A percentile compares a stretch with the other conserved stretches of the same genome.
phyloP scores from a whole-genome alignment of 495 filamentous ascomycete genomes.

The Baudoinia panamericana region DNA sequence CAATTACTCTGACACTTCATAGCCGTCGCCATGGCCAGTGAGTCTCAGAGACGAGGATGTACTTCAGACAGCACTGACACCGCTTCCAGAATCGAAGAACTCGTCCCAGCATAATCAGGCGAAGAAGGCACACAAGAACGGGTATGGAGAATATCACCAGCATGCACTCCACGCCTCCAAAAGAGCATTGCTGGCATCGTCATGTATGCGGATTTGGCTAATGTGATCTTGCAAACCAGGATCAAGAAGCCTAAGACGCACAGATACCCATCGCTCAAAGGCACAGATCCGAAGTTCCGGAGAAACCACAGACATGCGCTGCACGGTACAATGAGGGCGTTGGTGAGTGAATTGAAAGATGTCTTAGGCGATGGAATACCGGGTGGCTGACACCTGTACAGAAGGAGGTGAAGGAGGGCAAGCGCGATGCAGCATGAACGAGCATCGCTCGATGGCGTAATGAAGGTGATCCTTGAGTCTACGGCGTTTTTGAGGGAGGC shows the following conservation, averaged over 20 bases:
- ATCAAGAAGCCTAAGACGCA: constrained; percentile 99
- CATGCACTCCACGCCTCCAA: constrained; percentile 21
- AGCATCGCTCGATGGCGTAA: constrained; percentile 24
- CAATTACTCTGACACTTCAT: neutral
- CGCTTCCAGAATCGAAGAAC: constrained; percentile 82
- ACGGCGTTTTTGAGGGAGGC: too few species aligned
- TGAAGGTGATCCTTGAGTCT: constrained; percentile 1
- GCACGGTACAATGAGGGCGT: constrained; percentile 92
- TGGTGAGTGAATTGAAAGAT: constrained; percentile 51
- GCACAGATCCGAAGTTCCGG: constrained; percentile 98
- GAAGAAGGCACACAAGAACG: constrained; percentile 95
- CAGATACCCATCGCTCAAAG: constrained; percentile 95
- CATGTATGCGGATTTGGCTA: neutral
- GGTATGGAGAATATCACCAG: too few species aligned
- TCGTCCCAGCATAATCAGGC: constrained; percentile 95
- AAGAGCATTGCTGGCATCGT: neutral
- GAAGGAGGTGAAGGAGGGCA: constrained; percentile 97
- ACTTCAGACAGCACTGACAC: constrained; percentile 1
- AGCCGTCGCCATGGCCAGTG: constrained; percentile 39
- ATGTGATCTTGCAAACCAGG: constrained; percentile 30
- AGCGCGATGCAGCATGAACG: constrained; percentile 52
- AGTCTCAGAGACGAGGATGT: constrained; percentile 15
- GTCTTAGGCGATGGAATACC: neutral
- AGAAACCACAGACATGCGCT: constrained; percentile 98
- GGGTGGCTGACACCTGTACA: constrained; percentile 36